A percentile compares a stretch with the other conserved stretches of the same genome.
phyloP scores from a whole-genome alignment of 345 rosid genomes.

The Citrus medica region DNA sequence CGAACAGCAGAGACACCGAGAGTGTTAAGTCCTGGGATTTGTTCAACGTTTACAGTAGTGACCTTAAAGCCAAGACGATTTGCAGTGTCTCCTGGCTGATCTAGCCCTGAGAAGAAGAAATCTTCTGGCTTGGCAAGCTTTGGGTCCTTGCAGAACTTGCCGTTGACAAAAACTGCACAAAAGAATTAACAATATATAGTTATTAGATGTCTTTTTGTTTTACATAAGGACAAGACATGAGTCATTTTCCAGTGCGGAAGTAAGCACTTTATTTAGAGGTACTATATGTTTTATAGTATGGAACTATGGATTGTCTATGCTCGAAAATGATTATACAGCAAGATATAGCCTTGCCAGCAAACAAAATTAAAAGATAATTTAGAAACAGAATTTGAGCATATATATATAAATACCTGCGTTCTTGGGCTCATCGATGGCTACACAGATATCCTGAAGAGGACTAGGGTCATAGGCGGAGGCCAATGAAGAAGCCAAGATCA shows the following conservation, averaged over 20 bases:
- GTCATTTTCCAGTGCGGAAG: too few species aligned
- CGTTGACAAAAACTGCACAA: slow-evolving; percentile 24
- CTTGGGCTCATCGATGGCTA: slow-evolving; percentile 16
- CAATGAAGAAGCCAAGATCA: slow-evolving; percentile 7
- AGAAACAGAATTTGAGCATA: not conserved
- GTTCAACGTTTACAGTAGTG: slow-evolving; percentile 7
- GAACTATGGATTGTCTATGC: too few species aligned
- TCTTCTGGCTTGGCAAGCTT: slow-evolving; percentile 20
- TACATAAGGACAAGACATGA: too few species aligned
- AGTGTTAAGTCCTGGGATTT: slow-evolving; percentile 30
- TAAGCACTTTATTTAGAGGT: too few species aligned
- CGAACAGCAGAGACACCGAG: slow-evolving; percentile 28
- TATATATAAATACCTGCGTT: not conserved
- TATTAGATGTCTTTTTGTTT: too few species aligned
- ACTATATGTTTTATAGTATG: too few species aligned
- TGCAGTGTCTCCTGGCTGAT: slow-evolving; percentile 8
- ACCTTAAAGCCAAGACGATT: slow-evolving; percentile 15
- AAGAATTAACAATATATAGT: not conserved
- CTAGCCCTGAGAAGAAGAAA: slow-evolving; percentile 22
- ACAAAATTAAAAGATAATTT: too few species aligned
- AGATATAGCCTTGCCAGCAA: too few species aligned
- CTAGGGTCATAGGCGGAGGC: slow-evolving; percentile 20
- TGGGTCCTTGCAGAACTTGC: slow-evolving; percentile 36
- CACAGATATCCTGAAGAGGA: slow-evolving; percentile 33
- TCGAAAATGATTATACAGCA: too few species aligned